Evolutionary conservation across 768 basidiomycete genomes (phyloP).

Genomic region (Termitomyces sp.): DNA sequence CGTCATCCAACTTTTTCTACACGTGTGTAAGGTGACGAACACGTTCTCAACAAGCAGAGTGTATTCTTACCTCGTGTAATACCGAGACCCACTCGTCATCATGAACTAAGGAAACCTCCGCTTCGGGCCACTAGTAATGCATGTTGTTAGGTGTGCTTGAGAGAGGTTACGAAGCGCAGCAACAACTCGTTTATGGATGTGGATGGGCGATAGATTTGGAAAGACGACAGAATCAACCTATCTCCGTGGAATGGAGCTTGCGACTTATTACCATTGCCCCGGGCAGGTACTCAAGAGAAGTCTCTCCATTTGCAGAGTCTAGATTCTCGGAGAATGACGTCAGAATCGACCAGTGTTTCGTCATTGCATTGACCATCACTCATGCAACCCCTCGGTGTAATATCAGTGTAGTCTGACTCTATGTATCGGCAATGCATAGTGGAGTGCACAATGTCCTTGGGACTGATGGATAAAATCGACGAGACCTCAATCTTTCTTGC

Average conservation of each 20-base stretch:
- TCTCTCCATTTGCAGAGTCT: neutral
- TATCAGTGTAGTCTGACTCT: neutral
- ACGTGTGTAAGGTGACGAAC: neutral
- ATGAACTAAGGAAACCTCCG: constrained; percentile 12
- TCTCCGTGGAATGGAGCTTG: neutral
- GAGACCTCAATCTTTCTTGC: constrained; percentile 4
- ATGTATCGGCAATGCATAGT: neutral
- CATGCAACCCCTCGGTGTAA: neutral
- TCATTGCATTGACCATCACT: neutral
- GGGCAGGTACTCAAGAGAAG: constrained; percentile 2
- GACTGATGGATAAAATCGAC: constrained; percentile 5
- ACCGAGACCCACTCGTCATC: constrained; percentile 16
- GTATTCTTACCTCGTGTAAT: constrained; percentile 9
- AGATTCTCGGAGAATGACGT: neutral
- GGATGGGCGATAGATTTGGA: constrained; percentile 15
- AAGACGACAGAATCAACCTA: neutral
- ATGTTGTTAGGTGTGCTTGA: neutral
- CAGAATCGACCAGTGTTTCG: neutral
- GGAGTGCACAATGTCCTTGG: constrained; percentile 4
- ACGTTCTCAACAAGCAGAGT: neutral
- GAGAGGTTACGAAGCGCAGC: constrained; percentile 7
- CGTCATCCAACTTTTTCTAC: neutral
- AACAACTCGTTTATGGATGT: constrained; percentile 11
- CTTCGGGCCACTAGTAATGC: constrained; percentile 3
- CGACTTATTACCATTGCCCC: neutral